phyloP scores from a whole-genome alignment of 164 flowering plant species.

The Echeveria elegans region DNA sequence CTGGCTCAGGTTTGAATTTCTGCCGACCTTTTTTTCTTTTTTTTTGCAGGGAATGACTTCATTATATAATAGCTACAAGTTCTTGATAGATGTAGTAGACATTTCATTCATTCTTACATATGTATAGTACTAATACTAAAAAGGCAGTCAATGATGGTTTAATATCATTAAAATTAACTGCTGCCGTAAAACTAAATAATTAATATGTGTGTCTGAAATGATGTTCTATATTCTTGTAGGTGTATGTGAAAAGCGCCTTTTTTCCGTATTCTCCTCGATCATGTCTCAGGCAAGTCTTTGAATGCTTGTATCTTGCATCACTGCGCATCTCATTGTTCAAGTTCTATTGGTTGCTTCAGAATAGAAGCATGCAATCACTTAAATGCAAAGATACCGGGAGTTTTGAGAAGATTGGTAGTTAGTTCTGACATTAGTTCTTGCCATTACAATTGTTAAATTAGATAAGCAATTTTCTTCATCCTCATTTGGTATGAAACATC shows the following conservation, averaged over 20 bases:
- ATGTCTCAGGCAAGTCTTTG: constrained; percentile 50
- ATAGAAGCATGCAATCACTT: not conserved
- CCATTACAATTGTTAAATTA: too few species aligned
- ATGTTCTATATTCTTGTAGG: constrained; percentile 32
- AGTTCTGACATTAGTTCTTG: not conserved
- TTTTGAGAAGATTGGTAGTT: not conserved
- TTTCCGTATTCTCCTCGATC: constrained; percentile 87
- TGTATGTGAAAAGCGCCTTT: constrained; percentile 68
- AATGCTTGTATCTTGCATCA: not conserved
- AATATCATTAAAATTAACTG: too few species aligned
- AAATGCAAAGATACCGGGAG: too few species aligned
- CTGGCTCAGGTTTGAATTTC: constrained; percentile 67
- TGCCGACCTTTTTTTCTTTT: not conserved
- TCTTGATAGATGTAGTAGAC: too few species aligned
- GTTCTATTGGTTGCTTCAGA: not conserved
- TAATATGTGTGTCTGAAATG: too few species aligned
- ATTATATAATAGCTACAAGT: too few species aligned
- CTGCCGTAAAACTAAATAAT: too few species aligned
- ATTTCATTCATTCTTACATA: too few species aligned
- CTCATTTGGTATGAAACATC: not conserved
- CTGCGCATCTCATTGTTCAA: not conserved
- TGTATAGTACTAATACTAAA: too few species aligned
- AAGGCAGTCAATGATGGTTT: too few species aligned
- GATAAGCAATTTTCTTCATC: not conserved
- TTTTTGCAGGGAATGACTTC: not conserved